Conservation (phyloP, 805 yeast genomes). For the Lipomyces mesembrius region DNA sequence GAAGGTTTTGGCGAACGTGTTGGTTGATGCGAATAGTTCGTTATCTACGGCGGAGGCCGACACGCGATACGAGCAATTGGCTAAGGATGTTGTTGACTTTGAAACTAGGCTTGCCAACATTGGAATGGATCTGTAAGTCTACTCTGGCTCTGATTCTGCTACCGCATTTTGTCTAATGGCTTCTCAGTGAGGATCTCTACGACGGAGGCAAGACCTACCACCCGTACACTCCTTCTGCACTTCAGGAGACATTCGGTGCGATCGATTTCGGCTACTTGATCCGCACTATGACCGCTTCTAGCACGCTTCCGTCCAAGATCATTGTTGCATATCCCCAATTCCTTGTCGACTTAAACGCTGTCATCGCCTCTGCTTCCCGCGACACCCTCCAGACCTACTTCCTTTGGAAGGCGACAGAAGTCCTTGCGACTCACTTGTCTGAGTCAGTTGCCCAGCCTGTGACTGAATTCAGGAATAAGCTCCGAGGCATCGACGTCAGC, state of each 20-base stretch:
- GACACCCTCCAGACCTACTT: slow-evolving; percentile 38
- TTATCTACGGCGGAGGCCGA: slow-evolving; percentile 20
- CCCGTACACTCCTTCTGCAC: slow-evolving; percentile 27
- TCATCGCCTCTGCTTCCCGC: slow-evolving; percentile 27
- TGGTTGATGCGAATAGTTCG: slow-evolving; percentile 24
- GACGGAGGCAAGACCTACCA: slow-evolving; percentile 35
- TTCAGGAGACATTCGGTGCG: slow-evolving; percentile 27
- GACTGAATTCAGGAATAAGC: slow-evolving; percentile 31
- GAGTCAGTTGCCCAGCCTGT: slow-evolving; percentile 28
- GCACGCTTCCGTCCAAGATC: slow-evolving; percentile 22
- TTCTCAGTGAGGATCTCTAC: slow-evolving; percentile 31
- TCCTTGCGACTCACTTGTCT: slow-evolving; percentile 31
- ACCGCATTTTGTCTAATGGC: not conserved
- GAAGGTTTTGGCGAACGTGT: slow-evolving; percentile 30
- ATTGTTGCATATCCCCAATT: slow-evolving; percentile 35
- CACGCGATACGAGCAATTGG: slow-evolving; percentile 27
- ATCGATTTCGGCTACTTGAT: slow-evolving; percentile 27
- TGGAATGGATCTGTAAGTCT: slow-evolving; percentile 32
- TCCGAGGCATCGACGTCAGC: slow-evolving; percentile 32
- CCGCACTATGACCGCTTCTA: slow-evolving; percentile 23
- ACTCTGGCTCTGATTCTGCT: not conserved
- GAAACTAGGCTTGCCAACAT: slow-evolving; percentile 27
- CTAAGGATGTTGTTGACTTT: slow-evolving; percentile 33
- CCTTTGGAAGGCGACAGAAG: slow-evolving; percentile 37
- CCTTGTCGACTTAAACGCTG: slow-evolving; percentile 26